Evolutionary conservation across 2,329 filamentous ascomycete genomes (phyloP), one percentile per base, ranked within the genome.

Genomic region (Scorias spongiosa): DNA sequence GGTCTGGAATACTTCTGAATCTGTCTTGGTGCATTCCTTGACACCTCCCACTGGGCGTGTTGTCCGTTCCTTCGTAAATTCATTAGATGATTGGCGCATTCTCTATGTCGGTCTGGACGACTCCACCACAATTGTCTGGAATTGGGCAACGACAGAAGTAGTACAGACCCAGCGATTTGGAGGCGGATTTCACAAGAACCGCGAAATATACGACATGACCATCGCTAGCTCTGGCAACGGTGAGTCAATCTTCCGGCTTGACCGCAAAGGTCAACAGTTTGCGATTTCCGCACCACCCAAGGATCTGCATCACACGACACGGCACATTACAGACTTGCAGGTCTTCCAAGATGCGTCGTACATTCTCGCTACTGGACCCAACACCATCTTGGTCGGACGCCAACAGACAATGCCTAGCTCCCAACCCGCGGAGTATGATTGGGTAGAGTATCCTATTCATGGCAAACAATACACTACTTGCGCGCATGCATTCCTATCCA

Each of bases 1-100:
- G 39, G 44, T 61, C 4, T 46, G 32, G 32, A 36, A 15, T 36
- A 12, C 12, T 9, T 12, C 32, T 12, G 15, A 36, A 4, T 36
- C 32, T 9, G 32, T 15, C 11, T 9, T 36, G 32, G 32, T 36
- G 15, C 32, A 15, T 15, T 36, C 32, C 5, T 36, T 36, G 32
- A 36, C 32, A 5, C 32, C 32, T 9, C 32, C 32, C 4, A 15
- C 32, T 12, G 32, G 32, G 12, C 32, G 32, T 5, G 15, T 36
- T 12, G 32, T 36, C 15, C 9, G 32, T 9, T 12, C 32, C 11
- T 36, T 36, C 9, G 32, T 15, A 12, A 15, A 15, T 12, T 36
- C 32, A 9, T 4, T 9, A 12, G 5, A 36, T 12, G 32, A 36
- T 36, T 36, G 32, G 32, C 32, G 32, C 9, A 12, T 12, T 12